Conservation (phyloP, 106 monocot species). For the Iris macrosiphon region DNA sequence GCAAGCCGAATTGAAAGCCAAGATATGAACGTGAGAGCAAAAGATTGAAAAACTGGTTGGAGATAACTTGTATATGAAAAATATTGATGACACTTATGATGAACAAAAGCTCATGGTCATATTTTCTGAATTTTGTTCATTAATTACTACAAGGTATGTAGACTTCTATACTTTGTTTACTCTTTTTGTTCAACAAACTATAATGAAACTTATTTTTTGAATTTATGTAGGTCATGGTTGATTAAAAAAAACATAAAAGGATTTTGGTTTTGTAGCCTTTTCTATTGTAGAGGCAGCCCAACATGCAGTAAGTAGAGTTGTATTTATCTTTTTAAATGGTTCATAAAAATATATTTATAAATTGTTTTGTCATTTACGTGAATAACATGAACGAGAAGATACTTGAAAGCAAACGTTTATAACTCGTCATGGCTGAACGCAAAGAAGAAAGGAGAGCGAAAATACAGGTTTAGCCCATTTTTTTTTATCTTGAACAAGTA, state of each 20-base stretch:
- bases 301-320: conserved; percentile 38
- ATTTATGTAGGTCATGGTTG: conserved; percentile 64
- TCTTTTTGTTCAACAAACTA: not conserved
- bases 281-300: conserved; percentile 39
- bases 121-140: conserved; percentile 42
- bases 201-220: not conserved
- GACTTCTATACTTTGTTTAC: not conserved
- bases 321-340: not conserved
- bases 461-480: conserved; percentile 24
- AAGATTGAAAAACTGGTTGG: conserved; percentile 33
- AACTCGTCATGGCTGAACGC: conserved; percentile 44
- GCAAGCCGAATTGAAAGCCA: conserved; percentile 37
- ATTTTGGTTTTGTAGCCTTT: conserved; percentile 66
- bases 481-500: too few species aligned
- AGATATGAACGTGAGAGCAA: conserved; percentile 42
- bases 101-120: conserved; percentile 45
- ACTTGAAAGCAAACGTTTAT: conserved; percentile 46
- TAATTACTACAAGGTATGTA: conserved; percentile 50
- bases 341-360: not conserved
- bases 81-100: conserved; percentile 44
- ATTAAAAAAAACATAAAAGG: conserved; percentile 44
- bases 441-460: conserved; percentile 56
- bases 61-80: conserved; percentile 53
- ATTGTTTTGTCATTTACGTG: conserved; percentile 22
- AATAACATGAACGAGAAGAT: conserved; percentile 50